Evolutionary conservation across 495 filamentous ascomycete genomes (phyloP), one percentile per base, ranked within the genome.

Genomic region (Tuber aestivum): DNA sequence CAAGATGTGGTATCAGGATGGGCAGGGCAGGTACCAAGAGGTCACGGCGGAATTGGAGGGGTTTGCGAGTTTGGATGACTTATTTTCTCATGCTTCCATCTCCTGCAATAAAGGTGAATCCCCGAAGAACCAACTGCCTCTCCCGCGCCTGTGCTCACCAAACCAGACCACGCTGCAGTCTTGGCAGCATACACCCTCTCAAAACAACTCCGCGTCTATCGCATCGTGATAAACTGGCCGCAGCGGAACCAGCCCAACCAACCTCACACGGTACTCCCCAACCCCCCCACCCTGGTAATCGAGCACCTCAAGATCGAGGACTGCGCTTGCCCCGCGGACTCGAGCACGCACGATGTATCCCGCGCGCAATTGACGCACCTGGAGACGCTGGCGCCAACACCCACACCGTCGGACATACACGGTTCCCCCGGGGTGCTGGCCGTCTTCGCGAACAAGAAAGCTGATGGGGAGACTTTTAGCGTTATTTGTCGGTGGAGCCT

Each of bases 1-100:
- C 16, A 83, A 83, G 78, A 74, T 83, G 74, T 83, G 81, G 81
- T 83, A 83, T 56, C 81, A 81, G 23, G 82, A 81, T 50, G 79
- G 73, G 5, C 77, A 79, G 16, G 70, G 61, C 45, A 75, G 76
- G 32, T 83, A 81, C 74, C 79, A 81, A 68, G 76, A 83, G 41
- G 75, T 76, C 40, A 81, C 73, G 16, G 71, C 78, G 41, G 82
- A 83, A 42, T 69, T 83, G 45, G 82, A 83, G 72, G 75, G 75
- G 21, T 77, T 79, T 73, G 75, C 74, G 3, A 78, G 75, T 38
- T 44, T 81, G 32, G 82, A 81, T 35, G 81, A 83, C 72, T 40
- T 83, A 27, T 83, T 83, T 38, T 77, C 82, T n/a, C 82, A 83
- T 74, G 82, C 82, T 7, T 75, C 81, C 12, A 83, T 83, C 38